phyloP scores from a whole-genome alignment of 2,329 filamentous ascomycete species.

The Dothidotthia symphoricarpi region DNA sequence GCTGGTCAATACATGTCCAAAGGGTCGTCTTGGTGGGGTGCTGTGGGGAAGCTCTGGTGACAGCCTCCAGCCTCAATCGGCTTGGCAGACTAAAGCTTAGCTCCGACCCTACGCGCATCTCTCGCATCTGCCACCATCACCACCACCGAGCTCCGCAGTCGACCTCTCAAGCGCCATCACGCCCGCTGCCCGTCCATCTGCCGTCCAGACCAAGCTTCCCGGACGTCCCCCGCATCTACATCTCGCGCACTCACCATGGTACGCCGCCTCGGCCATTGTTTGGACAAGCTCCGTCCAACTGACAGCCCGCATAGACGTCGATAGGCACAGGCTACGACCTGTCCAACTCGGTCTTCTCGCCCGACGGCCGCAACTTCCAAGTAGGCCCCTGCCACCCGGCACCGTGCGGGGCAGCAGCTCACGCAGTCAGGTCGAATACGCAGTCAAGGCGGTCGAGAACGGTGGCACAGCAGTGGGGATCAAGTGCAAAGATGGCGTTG shows the following conservation, averaged over 20 bases:
- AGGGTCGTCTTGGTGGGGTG: no score
- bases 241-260: constrained; percentile 28
- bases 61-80: no score
- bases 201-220: neutral
- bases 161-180: constrained; percentile 2
- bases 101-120: constrained; percentile 21
- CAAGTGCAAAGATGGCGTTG: constrained; percentile 93
- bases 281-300: constrained; percentile 13
- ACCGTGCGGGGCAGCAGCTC: constrained; percentile 5
- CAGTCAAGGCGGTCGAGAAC: constrained; percentile 97
- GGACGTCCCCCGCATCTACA: neutral
- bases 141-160: constrained; percentile 16
- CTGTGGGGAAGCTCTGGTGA: no score
- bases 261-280: constrained; percentile 13
- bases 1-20: no score
- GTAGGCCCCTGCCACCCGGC: constrained; percentile 49
- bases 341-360: constrained; percentile 98
- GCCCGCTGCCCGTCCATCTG: neutral
- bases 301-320: constrained; percentile 68
- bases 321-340: constrained; percentile 99
- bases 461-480: constrained; percentile 95
- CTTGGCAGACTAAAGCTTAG: constrained; percentile 6
- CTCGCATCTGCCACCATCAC: constrained; percentile 32
- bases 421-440: constrained; percentile 72
- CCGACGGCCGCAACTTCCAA: constrained; percentile 98